phyloP scores from a whole-genome alignment of 2,329 filamentous ascomycete genomes.

The Sclerotinia glacialis region DNA sequence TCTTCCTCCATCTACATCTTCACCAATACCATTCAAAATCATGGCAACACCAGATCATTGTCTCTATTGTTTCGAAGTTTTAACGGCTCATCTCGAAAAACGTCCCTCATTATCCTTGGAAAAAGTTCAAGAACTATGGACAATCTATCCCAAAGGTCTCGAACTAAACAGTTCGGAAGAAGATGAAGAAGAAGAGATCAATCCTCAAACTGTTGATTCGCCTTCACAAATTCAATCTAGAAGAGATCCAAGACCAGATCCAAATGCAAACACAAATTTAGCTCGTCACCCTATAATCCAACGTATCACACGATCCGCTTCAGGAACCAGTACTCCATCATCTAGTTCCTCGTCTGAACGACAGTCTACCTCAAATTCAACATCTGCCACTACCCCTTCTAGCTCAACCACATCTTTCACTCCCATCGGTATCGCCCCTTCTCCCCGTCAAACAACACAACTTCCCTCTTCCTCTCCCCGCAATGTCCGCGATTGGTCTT shows the following conservation, averaged over 20 bases:
- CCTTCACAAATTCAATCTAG: not conserved
- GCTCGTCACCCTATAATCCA: conserved; percentile 27
- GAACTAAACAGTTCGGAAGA: conserved; percentile 41
- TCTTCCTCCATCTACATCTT: not conserved
- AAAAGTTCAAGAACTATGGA: conserved; percentile 66
- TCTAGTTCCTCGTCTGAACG: conserved; percentile 19
- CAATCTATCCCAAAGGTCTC: conserved; percentile 41
- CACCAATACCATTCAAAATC: conserved; percentile 17
- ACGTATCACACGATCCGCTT: conserved; percentile 24
- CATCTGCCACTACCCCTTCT: conserved; percentile 45
- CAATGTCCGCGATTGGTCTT: conserved; percentile 44
- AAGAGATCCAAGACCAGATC: conserved; percentile 5
- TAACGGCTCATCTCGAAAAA: conserved; percentile 71
- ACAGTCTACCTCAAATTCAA: conserved; percentile 30
- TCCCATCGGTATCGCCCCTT: conserved; percentile 27
- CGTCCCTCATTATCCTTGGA: conserved; percentile 65
- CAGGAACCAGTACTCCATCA: conserved; percentile 11
- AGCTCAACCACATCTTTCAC: conserved; percentile 43
- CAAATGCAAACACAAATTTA: conserved; percentile 1
- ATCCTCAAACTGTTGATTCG: not conserved
- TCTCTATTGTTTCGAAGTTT: conserved; percentile 86
- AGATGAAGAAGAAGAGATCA: conserved; percentile 34
- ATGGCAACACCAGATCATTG: conserved; percentile 90
- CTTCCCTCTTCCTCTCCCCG: conserved; percentile 21
- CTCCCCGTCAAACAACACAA: conserved; percentile 30